A percentile compares a stretch with the other conserved stretches of the same genome.
phyloP scores from a whole-genome alignment of 2,329 filamentous ascomycete genomes.

The Lachnellula occidentalis region DNA sequence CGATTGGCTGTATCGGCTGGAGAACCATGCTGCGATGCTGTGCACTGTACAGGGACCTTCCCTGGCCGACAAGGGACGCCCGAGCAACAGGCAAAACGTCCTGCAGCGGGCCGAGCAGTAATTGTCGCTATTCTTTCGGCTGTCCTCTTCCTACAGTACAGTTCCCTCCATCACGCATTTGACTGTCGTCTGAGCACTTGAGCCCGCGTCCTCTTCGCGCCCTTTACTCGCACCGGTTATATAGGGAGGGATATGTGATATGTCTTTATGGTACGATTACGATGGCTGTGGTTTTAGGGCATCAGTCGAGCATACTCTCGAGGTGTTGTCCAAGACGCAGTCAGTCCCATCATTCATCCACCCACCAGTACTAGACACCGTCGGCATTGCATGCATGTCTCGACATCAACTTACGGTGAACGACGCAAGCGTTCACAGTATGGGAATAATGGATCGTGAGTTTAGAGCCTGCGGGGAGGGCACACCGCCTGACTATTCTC shows the following conservation, averaged over 20 bases:
- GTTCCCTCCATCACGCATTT: background rate
- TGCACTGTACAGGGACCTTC: background rate
- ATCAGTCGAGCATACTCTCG: background rate
- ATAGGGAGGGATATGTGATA: background rate
- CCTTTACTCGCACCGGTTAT: background rate
- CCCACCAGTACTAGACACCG: background rate
- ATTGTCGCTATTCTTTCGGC: slow-evolving; percentile 10
- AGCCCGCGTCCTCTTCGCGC: background rate
- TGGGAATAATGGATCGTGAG: too few relatives aligned
- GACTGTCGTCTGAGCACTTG: background rate
- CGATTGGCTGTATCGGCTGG: slow-evolving; percentile 1
- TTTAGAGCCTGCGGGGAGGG: background rate
- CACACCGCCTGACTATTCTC: background rate
- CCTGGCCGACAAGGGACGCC: background rate
- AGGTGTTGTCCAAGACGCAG: background rate
- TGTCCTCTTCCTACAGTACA: background rate
- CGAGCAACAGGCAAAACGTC: slow-evolving; percentile 16
- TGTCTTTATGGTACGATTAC: background rate
- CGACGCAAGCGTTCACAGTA: background rate
- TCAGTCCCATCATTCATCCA: background rate
- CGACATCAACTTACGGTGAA: background rate
- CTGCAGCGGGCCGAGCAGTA: slow-evolving; percentile 28
- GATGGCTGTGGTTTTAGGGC: background rate
- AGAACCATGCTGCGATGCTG: background rate
- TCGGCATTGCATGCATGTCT: background rate